Evolutionary conservation across 768 basidiomycete genomes (phyloP).

Genomic region (Cubamyces sp.): DNA sequence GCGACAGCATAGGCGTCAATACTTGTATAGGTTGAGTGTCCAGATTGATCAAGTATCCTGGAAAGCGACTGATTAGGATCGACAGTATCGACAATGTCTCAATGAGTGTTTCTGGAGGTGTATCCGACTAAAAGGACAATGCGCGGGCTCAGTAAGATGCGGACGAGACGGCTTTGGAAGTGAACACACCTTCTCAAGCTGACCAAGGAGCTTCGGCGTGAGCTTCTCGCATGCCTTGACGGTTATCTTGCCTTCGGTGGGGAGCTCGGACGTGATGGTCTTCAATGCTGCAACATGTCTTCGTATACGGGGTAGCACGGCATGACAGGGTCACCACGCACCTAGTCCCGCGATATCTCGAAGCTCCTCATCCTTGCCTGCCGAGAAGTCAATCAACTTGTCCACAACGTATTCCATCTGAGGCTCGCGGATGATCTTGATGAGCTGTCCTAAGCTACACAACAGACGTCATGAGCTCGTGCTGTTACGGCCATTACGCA

Average conservation of each 20-base stretch:
- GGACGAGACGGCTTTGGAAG: background rate
- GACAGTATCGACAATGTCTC: constrained; percentile 86
- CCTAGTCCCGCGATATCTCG: constrained; percentile 94
- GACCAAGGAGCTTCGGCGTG: constrained; percentile 79
- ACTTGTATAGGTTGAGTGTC: constrained; percentile 64
- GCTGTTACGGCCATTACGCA: background rate
- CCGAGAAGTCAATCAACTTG: constrained; percentile 83
- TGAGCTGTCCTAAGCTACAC: constrained; percentile 81
- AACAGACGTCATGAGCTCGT: background rate
- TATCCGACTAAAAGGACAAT: constrained; percentile 50
- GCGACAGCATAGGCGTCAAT: constrained; percentile 73
- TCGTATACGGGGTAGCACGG: background rate
- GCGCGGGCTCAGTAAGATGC: background rate
- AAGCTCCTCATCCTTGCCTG: constrained; percentile 88
- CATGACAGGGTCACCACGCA: constrained; percentile 38
- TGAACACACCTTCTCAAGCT: constrained; percentile 70
- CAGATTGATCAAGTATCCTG: constrained; percentile 62
- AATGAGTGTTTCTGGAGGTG: constrained; percentile 79
- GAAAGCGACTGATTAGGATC: constrained; percentile 86
- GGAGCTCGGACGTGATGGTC: constrained; percentile 91
- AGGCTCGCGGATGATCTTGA: constrained; percentile 82
- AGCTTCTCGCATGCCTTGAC: constrained; percentile 81
- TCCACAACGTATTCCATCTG: constrained; percentile 90
- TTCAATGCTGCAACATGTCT: constrained; percentile 69
- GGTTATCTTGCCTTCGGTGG: constrained; percentile 79